Base-by-base conservation (phyloP, 163 green algal species). In the Scenedesmus sp. region DNA sequence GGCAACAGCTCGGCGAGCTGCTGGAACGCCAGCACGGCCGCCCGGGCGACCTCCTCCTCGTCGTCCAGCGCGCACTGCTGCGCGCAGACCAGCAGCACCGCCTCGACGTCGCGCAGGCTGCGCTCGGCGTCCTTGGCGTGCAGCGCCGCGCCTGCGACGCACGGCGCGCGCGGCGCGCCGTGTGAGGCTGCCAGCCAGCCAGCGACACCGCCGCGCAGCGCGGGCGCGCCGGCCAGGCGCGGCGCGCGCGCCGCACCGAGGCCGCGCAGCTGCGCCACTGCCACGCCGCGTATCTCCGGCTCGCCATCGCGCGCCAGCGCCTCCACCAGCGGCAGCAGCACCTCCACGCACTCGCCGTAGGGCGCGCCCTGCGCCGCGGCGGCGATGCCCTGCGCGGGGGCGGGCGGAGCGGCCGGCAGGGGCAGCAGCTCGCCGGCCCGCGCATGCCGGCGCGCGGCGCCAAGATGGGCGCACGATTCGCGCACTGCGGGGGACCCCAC, bases 241-340 rank as follows among this genome's bases (percentile, higher is more conserved):
- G 15, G 48, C 18, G 36, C 2, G 4, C 44, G n/a, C n/a, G n/a
- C n/a, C 80, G 45, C 48, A 86, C 77, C 82, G 70, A 83, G 18
- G 17, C 53, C 63, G 45, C 14, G 5, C 13, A 80, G 20, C 29
- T 62, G 64, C 45, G 72, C 31, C 18, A 79, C 63, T 4, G 34
- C 20, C 34, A 71, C 34, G 33, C 28, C 34, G 18, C 74, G 60
- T 22, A 81, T 81, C 74, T 81, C 74, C 11, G 74, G 50, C 63
- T 81, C 74, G 56, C 45, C 24, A 48, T 81, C 74, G 22, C 48
- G 29, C 42, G 53, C 31, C 4, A 81, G 74, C 11, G 74, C 34
- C 62, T 69, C 62, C 13, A 74, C 74, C 20, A 81, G 42, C 36
- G 74, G 74, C 22, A 81, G 50, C 48, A 81, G 50, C 42, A 69